Evolutionary conservation across 305 asterid genomes (phyloP), one percentile per base, ranked within the genome.

Genomic region (Petunia hybrid): DNA sequence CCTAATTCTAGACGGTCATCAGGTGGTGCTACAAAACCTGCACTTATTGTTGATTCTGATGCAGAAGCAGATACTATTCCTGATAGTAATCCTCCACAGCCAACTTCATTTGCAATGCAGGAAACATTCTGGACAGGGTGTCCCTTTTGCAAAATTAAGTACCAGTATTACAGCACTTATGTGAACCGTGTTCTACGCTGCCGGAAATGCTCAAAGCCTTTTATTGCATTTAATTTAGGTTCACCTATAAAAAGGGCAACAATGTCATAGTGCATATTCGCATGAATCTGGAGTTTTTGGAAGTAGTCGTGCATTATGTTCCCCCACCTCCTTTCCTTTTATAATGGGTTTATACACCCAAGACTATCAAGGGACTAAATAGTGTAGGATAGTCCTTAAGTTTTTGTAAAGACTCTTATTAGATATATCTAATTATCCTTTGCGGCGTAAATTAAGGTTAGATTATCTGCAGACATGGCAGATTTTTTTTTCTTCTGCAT

Each of bases 111-210:
- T 51, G 59, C 22, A 61, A 42, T 43, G 56, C 81, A 55, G 83
- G 87, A 79, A 16, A 79, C 85, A 35, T 92, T 91, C 91, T 94
- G 96, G 96, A 94, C 98, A 12, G 42, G 65, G 56, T 94, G 98
- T 80, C 93, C 95, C 8, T 87, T 13, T 82, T 92, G 98, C 83
- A 78, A 73, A 22, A 70, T 53, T 6, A 89, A 70, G 74, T 89
- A 77, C 87, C 92, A 85, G 92, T 90, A 89, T 81, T 82, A 35
- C 8, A 87, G 86, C 67, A 70, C 80, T 48, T 80, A 14, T 81
- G 64, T 89, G 39, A 84, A 84, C 82, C 87, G 36, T 81, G 53
- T 77, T 69, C 74, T 92, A 80, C 84, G 81, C 61, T 94, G 98
- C 83, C 87, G 76, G 74, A 85, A 69, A 38, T 94, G 98, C 84